phyloP scores from a whole-genome alignment of 176 grass and related monocot species.

The Paspalum notatum region DNA sequence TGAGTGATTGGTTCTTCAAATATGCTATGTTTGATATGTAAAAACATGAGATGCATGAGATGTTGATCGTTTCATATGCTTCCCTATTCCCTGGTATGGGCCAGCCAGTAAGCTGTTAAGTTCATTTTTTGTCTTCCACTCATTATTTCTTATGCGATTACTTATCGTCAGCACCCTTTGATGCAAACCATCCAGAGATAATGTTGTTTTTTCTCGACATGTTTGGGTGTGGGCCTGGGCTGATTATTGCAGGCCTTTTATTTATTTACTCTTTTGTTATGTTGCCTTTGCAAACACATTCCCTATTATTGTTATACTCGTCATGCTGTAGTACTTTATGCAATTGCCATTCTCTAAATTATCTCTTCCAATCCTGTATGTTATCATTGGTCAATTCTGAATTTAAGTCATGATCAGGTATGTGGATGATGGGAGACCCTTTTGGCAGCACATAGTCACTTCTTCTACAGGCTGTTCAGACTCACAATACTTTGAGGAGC shows the following conservation, averaged over 20 bases:
- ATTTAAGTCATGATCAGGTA: slow-evolving; percentile 55
- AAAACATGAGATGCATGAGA: background rate
- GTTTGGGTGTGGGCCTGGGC: background rate
- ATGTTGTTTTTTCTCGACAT: background rate
- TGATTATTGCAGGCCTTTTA: background rate
- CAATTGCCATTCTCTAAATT: slow-evolving; percentile 2
- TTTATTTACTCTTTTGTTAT: background rate
- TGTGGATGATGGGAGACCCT: slow-evolving; percentile 79
- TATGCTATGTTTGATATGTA: background rate
- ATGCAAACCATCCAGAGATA: background rate
- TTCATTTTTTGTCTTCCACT: background rate
- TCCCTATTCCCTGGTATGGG: background rate
- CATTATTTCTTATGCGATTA: background rate
- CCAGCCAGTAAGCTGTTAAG: background rate
- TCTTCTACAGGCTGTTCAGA: slow-evolving; percentile 86
- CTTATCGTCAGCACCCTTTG: background rate
- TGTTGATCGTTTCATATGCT: background rate
- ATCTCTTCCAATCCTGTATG: background rate
- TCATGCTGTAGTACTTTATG: background rate
- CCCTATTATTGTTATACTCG: background rate
- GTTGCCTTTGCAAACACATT: background rate
- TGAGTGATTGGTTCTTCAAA: background rate
- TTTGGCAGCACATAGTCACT: slow-evolving; percentile 81
- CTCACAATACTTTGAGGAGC: slow-evolving; percentile 79
- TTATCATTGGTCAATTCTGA: background rate